phyloP scores from a whole-genome alignment of 2,329 filamentous ascomycete genomes.

The Neobulgaria alba region DNA sequence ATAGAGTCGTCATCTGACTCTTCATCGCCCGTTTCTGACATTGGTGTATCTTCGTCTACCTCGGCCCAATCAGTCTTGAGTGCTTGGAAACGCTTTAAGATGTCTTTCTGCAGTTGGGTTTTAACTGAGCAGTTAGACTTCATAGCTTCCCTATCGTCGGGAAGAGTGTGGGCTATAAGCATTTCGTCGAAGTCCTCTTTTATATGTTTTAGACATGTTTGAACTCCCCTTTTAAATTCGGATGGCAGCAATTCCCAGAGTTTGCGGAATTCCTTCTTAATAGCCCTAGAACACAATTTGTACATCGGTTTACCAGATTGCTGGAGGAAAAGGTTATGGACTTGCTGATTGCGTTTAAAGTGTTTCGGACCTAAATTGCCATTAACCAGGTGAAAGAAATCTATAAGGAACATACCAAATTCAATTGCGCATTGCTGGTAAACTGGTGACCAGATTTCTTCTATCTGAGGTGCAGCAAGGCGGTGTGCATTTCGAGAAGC shows the following conservation, averaged over 20 bases:
- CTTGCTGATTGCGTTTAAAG: not conserved
- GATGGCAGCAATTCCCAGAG: not conserved
- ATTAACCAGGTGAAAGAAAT: not conserved
- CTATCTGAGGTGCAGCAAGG: not conserved
- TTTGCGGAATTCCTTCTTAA: not conserved
- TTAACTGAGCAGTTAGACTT: not conserved
- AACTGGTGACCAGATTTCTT: not conserved
- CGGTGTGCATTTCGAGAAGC: not conserved
- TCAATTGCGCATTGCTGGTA: not conserved
- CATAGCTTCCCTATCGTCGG: not conserved
- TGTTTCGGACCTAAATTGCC: not conserved
- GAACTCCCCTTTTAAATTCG: not conserved
- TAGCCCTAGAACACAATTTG: not conserved
- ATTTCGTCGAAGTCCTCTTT: not conserved
- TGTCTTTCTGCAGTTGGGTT: not conserved
- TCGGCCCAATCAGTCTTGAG: not conserved
- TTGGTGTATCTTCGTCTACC: not conserved
- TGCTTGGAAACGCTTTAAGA: not conserved
- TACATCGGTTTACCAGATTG: not conserved
- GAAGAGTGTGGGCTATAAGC: not conserved
- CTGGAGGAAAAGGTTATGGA: not conserved
- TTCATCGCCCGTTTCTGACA: not conserved
- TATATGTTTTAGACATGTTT: not conserved
- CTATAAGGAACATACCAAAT: not conserved
- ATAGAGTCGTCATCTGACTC: not conserved